Conservation (phyloP, 305 asterid genomes). For the Solanum hybrid region DNA sequence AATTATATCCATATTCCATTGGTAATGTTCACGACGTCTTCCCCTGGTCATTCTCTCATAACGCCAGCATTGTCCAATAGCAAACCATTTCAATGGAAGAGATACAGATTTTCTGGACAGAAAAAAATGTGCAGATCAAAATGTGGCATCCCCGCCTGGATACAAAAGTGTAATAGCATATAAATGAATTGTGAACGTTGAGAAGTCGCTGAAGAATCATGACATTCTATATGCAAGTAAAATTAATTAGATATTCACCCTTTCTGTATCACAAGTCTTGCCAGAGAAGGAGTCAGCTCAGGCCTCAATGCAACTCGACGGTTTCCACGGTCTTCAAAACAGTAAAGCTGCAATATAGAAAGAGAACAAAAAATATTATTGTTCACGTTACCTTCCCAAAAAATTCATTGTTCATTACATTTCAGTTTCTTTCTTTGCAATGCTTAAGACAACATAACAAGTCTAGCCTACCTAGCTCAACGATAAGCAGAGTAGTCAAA, state of each 20-base stretch:
- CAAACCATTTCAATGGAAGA: constrained; percentile 93
- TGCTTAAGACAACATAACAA: neutral
- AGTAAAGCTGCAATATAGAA: constrained; percentile 53
- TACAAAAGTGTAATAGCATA: constrained; percentile 24
- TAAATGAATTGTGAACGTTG: constrained; percentile 14
- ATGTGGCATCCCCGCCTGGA: constrained; percentile 43
- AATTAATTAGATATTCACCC: constrained; percentile 37
- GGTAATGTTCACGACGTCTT: constrained; percentile 92
- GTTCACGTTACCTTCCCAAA: neutral
- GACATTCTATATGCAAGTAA: constrained; percentile 5
- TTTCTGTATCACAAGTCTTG: constrained; percentile 94
- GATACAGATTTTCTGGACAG: constrained; percentile 86
- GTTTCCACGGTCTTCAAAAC: constrained; percentile 94
- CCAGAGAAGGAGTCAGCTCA: constrained; percentile 93
- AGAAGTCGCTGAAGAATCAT: neutral
- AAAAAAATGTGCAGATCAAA: constrained; percentile 56
- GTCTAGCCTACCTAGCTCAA: neutral
- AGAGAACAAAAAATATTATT: neutral
- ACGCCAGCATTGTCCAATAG: constrained; percentile 99
- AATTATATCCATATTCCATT: constrained; percentile 97
- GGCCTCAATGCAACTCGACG: constrained; percentile 97
- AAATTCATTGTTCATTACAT: neutral
- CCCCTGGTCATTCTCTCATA: constrained; percentile 97
- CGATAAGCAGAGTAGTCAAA: neutral
- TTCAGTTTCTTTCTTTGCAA: neutral